These are phyloP conservation scores for Scheffersomyces titani DNA, from an alignment of 1,139 yeast genomes.

Conservation along the genomic window DNA sequence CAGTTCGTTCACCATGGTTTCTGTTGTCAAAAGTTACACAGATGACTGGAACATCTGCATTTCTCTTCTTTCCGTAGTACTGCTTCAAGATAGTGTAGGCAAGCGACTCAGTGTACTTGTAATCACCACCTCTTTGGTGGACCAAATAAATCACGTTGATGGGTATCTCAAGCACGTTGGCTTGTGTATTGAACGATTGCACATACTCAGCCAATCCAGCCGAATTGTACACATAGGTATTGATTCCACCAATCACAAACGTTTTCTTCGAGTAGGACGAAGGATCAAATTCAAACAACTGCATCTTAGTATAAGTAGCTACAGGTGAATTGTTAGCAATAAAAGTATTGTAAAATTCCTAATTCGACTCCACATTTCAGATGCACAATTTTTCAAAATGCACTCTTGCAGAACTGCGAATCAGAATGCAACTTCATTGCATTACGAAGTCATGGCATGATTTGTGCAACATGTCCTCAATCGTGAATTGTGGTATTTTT, in stretches of 20 bases:
- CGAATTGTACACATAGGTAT: conserved; percentile 36
- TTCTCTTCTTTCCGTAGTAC: conserved; percentile 20
- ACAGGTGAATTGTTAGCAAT: neutral
- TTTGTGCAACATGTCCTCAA: too few species aligned
- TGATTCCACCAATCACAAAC: conserved; percentile 34
- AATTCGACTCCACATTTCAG: neutral
- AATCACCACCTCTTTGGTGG: conserved; percentile 38
- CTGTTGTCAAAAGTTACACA: conserved; percentile 59
- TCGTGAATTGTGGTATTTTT: too few species aligned
- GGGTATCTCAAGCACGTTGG: conserved; percentile 23
- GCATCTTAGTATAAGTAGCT: conserved; percentile 9
- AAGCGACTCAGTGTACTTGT: conserved; percentile 30
- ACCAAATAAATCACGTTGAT: conserved; percentile 39
- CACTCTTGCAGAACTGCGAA: conserved; percentile 5
- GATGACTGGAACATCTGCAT: conserved; percentile 31
- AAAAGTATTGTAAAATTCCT: neutral
- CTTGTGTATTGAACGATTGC: conserved; percentile 7
- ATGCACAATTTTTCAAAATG: neutral
- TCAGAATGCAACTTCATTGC: too few species aligned
- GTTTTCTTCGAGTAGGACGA: conserved; percentile 22
- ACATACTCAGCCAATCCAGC: conserved; percentile 27
- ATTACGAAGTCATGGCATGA: too few species aligned
- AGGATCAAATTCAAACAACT: conserved; percentile 22
- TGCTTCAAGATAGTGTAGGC: conserved; percentile 32
- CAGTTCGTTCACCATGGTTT: conserved; percentile 58